These are phyloP conservation scores for Exserohilum turcica DNA, from an alignment of 2,329 filamentous ascomycete species.

Conservation along the genomic window DNA sequence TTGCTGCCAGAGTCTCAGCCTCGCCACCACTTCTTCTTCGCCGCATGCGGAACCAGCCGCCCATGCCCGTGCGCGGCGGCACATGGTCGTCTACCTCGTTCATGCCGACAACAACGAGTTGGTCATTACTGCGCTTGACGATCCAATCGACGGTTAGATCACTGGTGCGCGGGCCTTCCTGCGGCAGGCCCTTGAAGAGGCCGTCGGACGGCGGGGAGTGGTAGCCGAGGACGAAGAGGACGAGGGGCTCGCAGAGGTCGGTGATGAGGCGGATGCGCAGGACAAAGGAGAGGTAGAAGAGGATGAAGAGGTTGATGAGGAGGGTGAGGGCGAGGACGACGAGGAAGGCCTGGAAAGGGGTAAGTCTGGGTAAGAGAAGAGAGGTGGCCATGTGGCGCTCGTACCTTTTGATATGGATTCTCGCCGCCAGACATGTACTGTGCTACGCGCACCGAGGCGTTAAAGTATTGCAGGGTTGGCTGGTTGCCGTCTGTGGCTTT, in stretches of 20 bases:
- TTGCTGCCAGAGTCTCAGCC: background rate
- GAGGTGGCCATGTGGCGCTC: background rate
- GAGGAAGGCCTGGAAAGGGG: background rate
- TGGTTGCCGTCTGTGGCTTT: background rate
- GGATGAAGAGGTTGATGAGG: slow-evolving; percentile 11
- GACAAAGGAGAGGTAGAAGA: slow-evolving; percentile 7
- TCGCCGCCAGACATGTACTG: slow-evolving; percentile 18
- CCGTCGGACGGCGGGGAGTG: slow-evolving; percentile 1
- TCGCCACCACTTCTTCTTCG: background rate
- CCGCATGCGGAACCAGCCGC: slow-evolving; percentile 1
- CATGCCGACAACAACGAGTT: slow-evolving; percentile 5
- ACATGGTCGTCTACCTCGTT: background rate
- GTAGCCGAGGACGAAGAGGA: slow-evolving; percentile 10
- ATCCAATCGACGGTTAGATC: slow-evolving; percentile 3
- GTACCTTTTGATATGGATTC: slow-evolving; percentile 8
- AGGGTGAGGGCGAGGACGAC: slow-evolving; percentile 3
- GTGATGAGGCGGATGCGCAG: slow-evolving; percentile 10
- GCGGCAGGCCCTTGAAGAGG: background rate
- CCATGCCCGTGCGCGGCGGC: background rate
- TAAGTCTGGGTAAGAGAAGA: background rate
- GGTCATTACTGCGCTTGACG: slow-evolving; percentile 4
- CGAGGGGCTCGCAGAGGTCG: slow-evolving; percentile 14
- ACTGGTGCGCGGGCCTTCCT: slow-evolving; percentile 5
- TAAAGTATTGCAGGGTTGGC: slow-evolving; percentile 5
- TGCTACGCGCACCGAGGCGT: slow-evolving; percentile 11